Evolutionary conservation across 257 asterid genomes (phyloP).

Genomic region (Hygrophila difformis): DNA sequence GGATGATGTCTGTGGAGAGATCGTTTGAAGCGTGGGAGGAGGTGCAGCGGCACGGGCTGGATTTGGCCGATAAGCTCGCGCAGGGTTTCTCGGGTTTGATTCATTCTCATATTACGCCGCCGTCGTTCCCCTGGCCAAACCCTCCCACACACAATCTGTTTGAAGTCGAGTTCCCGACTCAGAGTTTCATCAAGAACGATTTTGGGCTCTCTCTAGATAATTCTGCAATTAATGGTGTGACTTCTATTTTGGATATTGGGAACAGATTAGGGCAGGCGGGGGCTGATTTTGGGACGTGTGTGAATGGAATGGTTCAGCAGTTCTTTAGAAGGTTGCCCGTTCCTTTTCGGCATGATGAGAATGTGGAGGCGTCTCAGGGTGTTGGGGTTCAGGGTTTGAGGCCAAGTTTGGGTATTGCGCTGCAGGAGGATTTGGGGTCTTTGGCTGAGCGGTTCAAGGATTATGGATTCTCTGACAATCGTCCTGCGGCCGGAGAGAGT

Average conservation of each 20-base stretch:
- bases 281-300: slow-evolving; percentile 64
- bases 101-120: slow-evolving; percentile 73
- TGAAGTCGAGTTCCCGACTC: slow-evolving; percentile 61
- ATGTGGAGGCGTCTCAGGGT: slow-evolving; percentile 28
- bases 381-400: slow-evolving; percentile 28
- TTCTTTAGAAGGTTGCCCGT: slow-evolving; percentile 57
- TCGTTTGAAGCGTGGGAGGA: slow-evolving; percentile 99
- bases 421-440: slow-evolving; percentile 78
- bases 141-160: slow-evolving; percentile 55
- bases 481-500: slow-evolving; percentile 31
- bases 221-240: slow-evolving; percentile 58
- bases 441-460: slow-evolving; percentile 67
- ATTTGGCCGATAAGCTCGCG: slow-evolving; percentile 76
- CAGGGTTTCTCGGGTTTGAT: slow-evolving; percentile 83
- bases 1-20: slow-evolving; percentile 90
- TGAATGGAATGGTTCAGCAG: slow-evolving; percentile 80
- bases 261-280: slow-evolving; percentile 86
- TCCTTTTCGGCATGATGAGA: slow-evolving; percentile 69
- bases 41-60: slow-evolving; percentile 94
- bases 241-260: slow-evolving; percentile 89
- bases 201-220: slow-evolving; percentile 55
- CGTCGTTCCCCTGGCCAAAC: slow-evolving; percentile 75
- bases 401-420: slow-evolving; percentile 39
- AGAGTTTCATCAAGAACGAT: slow-evolving; percentile 49
- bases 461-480: slow-evolving; percentile 47